Evolutionary conservation across 805 yeast species (phyloP), one percentile per base, ranked within the genome.

Genomic region (Yueomyces sinensis): DNA sequence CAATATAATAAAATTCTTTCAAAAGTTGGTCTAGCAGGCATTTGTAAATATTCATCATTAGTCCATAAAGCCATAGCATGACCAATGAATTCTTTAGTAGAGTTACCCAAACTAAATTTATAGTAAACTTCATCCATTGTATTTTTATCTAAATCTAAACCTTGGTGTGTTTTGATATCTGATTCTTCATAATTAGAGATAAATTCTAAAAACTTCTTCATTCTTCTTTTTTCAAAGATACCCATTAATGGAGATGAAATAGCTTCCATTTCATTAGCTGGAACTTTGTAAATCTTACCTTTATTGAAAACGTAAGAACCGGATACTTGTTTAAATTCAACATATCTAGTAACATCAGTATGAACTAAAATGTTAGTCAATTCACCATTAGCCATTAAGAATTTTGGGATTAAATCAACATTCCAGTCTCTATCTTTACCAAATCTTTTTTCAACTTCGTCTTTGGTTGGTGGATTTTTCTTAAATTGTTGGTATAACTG

Each of bases 21-120:
- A 48, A 80, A 73, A 9, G 95, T 77, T 53, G 86, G 95, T 52
- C 95, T 72, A 5, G 95, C 95, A 9, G 95, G 95, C 58, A 82
- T 76, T 40, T 66, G 70, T 52, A 91, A 63, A 57, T 91, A 91
- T 36, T 80, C 86, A 52, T 91, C 98, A 50, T 83, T 87, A 16
- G 91, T 72, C 79, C 94, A 87, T 40, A 91, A 70, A 13, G 96
- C 98, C 98, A 91, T 91, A 4, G 98, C 91, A 58, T 91, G 98
- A 31, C 98, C 98, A 44, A 91, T 82, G 51, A 91, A 91, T 58
- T 91, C 97, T 54, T 83, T 80, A 16, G 97, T 87, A 27, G 95
- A 95, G 37, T 73, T 71, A 49, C 91, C 95, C 36, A 91, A 71
- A 5, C 97, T 95, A 51, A 76, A 91, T 56, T 89, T 79, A 51